Evolutionary conservation across 352 stramenopile species (phyloP).

Genomic region (Phytophthora idaei): DNA sequence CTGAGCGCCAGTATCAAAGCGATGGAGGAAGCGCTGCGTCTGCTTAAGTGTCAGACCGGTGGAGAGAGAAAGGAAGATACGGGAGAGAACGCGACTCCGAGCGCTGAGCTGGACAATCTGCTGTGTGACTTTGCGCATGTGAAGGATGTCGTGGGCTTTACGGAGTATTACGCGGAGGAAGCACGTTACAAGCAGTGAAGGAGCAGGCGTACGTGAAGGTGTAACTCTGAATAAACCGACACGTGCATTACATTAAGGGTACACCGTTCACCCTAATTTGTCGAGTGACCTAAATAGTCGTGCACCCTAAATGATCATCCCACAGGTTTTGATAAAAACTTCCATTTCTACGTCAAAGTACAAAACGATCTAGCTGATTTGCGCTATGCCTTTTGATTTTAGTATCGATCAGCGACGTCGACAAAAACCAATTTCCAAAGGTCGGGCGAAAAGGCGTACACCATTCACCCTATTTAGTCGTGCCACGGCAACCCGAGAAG

Average conservation of each 20-base stretch:
- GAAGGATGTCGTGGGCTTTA: conserved; percentile 95
- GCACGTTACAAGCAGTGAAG: conserved; percentile 43
- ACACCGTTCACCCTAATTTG: too few species aligned
- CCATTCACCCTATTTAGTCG: too few species aligned
- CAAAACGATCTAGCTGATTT: too few species aligned
- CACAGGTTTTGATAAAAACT: too few species aligned
- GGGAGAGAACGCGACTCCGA: conserved; percentile 41
- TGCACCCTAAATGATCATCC: too few species aligned
- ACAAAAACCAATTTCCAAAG: too few species aligned
- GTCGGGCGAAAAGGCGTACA: too few species aligned
- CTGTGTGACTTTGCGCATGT: conserved; percentile 90
- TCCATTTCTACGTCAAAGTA: too few species aligned
- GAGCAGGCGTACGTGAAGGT: not conserved
- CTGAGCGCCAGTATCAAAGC: conserved; percentile 93
- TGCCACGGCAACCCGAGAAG: too few species aligned
- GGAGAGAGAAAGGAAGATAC: conserved; percentile 24
- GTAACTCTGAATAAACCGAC: not conserved
- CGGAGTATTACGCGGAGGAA: conserved; percentile 91
- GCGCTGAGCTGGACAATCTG: conserved; percentile 74
- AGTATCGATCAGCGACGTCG: too few species aligned
- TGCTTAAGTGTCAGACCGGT: conserved; percentile 70
- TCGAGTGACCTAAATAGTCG: too few species aligned
- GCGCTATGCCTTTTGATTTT: too few species aligned
- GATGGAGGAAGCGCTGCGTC: conserved; percentile 89
- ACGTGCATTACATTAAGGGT: not conserved